Evolutionary conservation across 169 alveolate species (phyloP), one percentile per base, ranked within the genome.

Genomic region (Amoebophrya sp.): DNA sequence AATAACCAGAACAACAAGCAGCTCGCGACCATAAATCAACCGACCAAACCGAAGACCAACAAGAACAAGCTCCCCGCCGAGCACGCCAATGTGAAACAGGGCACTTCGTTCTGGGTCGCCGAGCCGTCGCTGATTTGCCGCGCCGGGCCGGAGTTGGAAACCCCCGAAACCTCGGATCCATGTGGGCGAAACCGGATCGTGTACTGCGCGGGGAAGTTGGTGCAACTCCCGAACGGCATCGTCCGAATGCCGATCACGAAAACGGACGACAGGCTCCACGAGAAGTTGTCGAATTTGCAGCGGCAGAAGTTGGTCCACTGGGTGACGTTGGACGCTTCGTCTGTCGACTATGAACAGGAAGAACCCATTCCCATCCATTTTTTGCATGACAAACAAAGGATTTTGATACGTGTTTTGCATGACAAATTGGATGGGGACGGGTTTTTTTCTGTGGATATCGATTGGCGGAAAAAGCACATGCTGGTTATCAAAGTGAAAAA

Each of bases 251-350:
- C 83, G 29, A 25, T 66, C 10, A 66, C 83, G 35, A 66, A 66
- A 25, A 66, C 83, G 38, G 83, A 66, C 83, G 83, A 66, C 35
- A 2, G 83, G 32, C 83, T 66, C 7, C 83, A 66, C 83, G 83
- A 66, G 18, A 66, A 66, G 83, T 66, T 66, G 83, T 66, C 83
- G 83, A 2, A 66, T 25, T 0, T 1, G 35, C 83, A 66, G 83
- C 83, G 83, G 35, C 83, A 66, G 35, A 66, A 66, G 83, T 0
- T 25, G 83, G 83, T 66, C 2, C 83, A 66, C 83, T 66, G 83
- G 83, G 32, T 66, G 7, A 66, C 83, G 35, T n/a, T 66, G 35
- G 83, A 66, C 83, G 83, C 83, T 0, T 66, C 83, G 0, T 2
- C 39, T 1, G 83, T 66, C 35, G 35, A 47, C n/a, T n/a, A n/a